Evolutionary conservation across 306 rosid species (phyloP).

Genomic region (Oxytropis ochrocephala): DNA sequence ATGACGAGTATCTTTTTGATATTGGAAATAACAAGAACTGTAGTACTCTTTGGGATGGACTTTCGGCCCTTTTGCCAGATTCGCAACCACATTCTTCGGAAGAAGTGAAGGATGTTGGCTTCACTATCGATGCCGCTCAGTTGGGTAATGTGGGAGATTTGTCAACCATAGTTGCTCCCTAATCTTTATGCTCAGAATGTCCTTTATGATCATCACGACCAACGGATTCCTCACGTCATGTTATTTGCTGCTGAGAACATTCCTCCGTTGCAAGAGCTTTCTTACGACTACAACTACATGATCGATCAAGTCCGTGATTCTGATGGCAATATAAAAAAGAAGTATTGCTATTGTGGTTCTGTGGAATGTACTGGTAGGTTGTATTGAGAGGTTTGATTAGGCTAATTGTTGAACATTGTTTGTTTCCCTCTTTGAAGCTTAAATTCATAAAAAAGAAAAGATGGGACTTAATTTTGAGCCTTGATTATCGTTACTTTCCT

Average conservation of each 20-base stretch:
- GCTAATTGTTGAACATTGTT: neutral
- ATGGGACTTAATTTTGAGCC: neutral
- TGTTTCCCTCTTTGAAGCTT: neutral
- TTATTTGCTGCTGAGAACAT: conserved; percentile 89
- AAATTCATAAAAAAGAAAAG: neutral
- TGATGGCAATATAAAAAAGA: conserved; percentile 68
- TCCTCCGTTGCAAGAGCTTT: conserved; percentile 87
- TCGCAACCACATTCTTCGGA: conserved; percentile 38
- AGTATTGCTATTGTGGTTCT: conserved; percentile 78
- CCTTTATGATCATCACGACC: conserved; percentile 75
- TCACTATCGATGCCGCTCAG: conserved; percentile 78
- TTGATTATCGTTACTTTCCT: neutral
- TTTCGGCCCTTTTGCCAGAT: conserved; percentile 55
- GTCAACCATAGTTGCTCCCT: conserved; percentile 95
- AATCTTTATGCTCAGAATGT: conserved; percentile 91
- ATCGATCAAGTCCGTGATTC: conserved; percentile 71
- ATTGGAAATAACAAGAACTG: conserved; percentile 63
- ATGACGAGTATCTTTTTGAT: conserved; percentile 87
- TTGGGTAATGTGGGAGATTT: conserved; percentile 85
- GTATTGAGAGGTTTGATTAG: conserved; percentile 53
- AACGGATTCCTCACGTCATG: conserved; percentile 89
- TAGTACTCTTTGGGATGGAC: conserved; percentile 63
- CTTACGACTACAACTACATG: conserved; percentile 71
- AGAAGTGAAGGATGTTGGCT: conserved; percentile 46
- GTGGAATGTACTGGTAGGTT: conserved; percentile 72